phyloP scores from a whole-genome alignment of 164 flowering plant species.

The Houttuynia cordata region DNA sequence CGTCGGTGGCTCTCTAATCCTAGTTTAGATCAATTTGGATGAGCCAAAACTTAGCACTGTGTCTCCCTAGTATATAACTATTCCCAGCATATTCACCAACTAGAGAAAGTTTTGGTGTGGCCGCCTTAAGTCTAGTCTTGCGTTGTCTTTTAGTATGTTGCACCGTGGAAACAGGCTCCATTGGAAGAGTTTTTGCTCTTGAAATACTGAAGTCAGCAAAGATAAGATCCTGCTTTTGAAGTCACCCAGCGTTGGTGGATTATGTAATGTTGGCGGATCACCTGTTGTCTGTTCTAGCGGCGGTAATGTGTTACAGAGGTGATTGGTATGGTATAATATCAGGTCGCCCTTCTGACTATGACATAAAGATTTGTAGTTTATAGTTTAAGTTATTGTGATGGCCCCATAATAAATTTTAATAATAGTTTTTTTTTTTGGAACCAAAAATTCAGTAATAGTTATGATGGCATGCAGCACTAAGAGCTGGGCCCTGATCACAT shows the following conservation, averaged over 20 bases:
- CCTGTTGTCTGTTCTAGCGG: background rate
- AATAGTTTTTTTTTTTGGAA: no score
- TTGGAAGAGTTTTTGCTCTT: background rate
- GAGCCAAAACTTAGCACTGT: no score
- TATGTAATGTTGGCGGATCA: background rate
- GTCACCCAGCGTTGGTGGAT: background rate
- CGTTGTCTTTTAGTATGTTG: no score
- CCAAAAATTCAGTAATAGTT: no score
- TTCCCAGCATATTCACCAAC: no score
- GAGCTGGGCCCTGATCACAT: background rate
- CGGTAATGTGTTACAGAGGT: background rate
- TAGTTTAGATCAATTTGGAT: no score
- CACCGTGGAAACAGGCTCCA: background rate
- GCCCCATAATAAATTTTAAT: no score
- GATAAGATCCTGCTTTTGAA: background rate
- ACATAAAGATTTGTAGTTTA: background rate
- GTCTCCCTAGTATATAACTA: no score
- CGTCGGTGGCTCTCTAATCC: no score
- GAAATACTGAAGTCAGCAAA: background rate
- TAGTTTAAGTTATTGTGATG: no score
- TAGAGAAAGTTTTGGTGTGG: no score
- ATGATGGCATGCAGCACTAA: background rate
- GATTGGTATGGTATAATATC: background rate
- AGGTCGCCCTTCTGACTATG: background rate
- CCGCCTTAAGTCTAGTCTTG: no score